A percentile compares a stretch with the other conserved stretches of the same genome.
Conservation (phyloP, 2,329 filamentous ascomycete genomes). For the Cercospora sp. region DNA sequence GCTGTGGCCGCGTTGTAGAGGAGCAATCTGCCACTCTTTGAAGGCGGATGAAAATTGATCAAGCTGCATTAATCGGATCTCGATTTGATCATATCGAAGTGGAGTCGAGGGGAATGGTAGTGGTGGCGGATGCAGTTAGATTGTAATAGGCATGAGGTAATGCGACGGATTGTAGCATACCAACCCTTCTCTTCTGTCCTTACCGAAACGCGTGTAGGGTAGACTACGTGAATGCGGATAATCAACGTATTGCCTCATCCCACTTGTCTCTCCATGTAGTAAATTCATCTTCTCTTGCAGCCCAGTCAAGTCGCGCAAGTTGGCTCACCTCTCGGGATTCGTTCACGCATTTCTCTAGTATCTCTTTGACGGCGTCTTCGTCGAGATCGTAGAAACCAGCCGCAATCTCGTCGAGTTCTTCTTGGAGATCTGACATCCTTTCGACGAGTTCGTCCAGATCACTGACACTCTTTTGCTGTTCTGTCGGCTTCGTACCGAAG, state of each 20-base stretch:
- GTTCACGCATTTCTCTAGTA: slow-evolving; percentile 60
- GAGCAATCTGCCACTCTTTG: background rate
- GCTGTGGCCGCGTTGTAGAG: slow-evolving; percentile 6
- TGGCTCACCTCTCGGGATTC: slow-evolving; percentile 60
- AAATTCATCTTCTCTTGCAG: slow-evolving; percentile 70
- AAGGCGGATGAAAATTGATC: background rate
- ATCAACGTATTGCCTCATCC: slow-evolving; percentile 40
- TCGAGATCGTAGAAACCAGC: slow-evolving; percentile 71
- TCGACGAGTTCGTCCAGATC: slow-evolving; percentile 57
- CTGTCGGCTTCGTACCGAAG: slow-evolving; percentile 22
- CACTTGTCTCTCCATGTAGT: slow-evolving; percentile 70
- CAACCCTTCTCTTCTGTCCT: slow-evolving; percentile 7
- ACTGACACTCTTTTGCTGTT: slow-evolving; percentile 29
- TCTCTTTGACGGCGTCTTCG: slow-evolving; percentile 57
- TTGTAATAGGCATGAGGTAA: slow-evolving; percentile 1
- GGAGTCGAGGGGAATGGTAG: background rate
- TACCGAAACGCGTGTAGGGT: slow-evolving; percentile 8
- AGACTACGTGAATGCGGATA: background rate
- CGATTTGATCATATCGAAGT: background rate
- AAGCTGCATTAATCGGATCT: background rate
- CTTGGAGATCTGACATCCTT: slow-evolving; percentile 61
- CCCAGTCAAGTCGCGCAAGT: slow-evolving; percentile 61
- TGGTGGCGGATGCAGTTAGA: background rate
- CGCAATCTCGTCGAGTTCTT: slow-evolving; percentile 69
- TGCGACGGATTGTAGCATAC: slow-evolving; percentile 3